phyloP scores from a whole-genome alignment of 2,329 filamentous ascomycete species.

The Sporothrix euskadiensis region DNA sequence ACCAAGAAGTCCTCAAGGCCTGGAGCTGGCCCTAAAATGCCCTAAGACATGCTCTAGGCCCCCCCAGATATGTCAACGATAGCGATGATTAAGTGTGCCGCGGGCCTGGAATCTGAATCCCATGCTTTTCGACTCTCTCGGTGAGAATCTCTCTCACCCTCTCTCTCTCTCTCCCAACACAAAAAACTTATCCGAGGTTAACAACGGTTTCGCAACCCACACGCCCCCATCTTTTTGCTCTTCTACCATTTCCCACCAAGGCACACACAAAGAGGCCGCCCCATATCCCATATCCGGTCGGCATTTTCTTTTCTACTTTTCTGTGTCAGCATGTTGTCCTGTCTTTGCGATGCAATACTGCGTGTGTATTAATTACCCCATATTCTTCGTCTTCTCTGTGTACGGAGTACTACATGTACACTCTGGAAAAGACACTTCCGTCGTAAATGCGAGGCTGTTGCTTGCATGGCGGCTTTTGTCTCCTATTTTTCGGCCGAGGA shows the following conservation, averaged over 20 bases:
- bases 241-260: background rate
- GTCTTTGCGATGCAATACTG: background rate
- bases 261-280: background rate
- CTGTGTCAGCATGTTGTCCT: background rate
- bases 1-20: too few species aligned
- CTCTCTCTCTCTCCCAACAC: background rate
- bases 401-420: background rate
- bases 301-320: background rate
- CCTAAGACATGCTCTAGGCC: background rate
- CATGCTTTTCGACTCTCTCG: too few species aligned
- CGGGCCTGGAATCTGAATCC: background rate
- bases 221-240: background rate
- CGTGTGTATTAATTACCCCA: background rate
- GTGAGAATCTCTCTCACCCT: background rate
- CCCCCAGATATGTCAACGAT: background rate
- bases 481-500: conserved; percentile 17
- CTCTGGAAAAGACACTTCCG: background rate
- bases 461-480: background rate
- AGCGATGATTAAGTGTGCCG: conserved; percentile 5
- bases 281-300: background rate
- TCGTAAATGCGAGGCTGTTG: conserved; percentile 21
- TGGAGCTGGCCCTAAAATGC: background rate
- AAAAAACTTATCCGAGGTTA: conserved; percentile 22
- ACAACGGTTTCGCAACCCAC: background rate
- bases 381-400: background rate